Base-by-base conservation (phyloP, 2,329 filamentous ascomycete genomes). In the Grosmannia penicillata region DNA sequence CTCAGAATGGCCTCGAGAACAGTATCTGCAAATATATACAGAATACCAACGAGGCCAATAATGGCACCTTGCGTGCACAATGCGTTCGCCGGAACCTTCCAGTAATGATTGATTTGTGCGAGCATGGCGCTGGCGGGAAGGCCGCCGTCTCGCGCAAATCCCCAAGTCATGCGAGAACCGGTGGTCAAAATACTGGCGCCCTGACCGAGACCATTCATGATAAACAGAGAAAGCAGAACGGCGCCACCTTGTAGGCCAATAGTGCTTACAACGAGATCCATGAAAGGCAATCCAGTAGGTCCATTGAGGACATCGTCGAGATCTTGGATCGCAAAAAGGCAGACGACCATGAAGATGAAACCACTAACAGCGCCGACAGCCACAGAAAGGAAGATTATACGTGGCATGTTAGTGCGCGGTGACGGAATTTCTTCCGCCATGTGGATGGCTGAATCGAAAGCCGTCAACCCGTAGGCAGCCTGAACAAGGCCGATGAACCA, bases 11-110 rank as follows among this genome's bases (percentile, higher is more conserved):
- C 68, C 29, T 65, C 56, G 11, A 73, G 59, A 0, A 71, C 68
- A 0, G 68, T 68, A 34, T 59, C 60, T 32, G 69, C 59, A 40
- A 72, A 72, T 1, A 68, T 60, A 45, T 72, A 72, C 0, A 75
- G 36, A 13, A 45, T 37, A 17, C 43, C 40, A 24, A 43, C 39
- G 24, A 46, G 23, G 18, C 43, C 35, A 18, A 44, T 34, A 2
- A 43, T 37, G 28, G n/a, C 38, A 17, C 38, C 38, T 24, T 42
- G 40, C 24, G 42, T 27, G 10, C 28, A 17, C 29, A 41, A 27
- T 2, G 45, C 24, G 37, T 41, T 40, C 26, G 40, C 52, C 2
- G 63, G 63, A 9, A 65, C 61, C 34, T 65, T 51, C 5, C 64
- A 57, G 4, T 43, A 48, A 0, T 57, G 53, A 14, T 54, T 47